Evolutionary conservation across 768 basidiomycete genomes (phyloP).

Genomic region (Xanthoconium stramineum): DNA sequence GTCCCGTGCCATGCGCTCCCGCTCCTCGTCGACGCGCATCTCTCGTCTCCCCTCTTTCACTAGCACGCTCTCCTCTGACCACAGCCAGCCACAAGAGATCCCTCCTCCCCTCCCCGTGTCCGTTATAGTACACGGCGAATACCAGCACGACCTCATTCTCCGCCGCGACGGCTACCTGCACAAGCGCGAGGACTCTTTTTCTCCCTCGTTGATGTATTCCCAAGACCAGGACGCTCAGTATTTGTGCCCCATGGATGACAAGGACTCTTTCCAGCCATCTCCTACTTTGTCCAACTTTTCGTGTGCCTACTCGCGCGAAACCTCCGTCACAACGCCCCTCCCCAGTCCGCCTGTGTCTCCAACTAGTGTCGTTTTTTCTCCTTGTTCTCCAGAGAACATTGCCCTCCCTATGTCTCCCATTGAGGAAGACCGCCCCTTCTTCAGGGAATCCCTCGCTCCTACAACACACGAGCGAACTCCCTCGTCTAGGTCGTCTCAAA

Average conservation of each 20-base stretch:
- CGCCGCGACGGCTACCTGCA: conserved; percentile 13
- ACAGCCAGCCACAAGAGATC: conserved; percentile 27
- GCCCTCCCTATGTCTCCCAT: conserved; percentile 26
- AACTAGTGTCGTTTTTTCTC: conserved; percentile 13
- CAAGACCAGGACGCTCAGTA: conserved; percentile 20
- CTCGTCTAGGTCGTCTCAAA: conserved; percentile 9
- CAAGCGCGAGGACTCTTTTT: conserved; percentile 15
- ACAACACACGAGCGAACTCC: background rate
- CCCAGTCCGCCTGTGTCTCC: conserved; percentile 25
- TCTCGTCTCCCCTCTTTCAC: conserved; percentile 34
- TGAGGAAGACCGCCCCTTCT: conserved; percentile 7
- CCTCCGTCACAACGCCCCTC: conserved; percentile 21
- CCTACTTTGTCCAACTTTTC: conserved; percentile 30
- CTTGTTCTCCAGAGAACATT: conserved; percentile 24
- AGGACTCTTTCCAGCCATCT: conserved; percentile 26
- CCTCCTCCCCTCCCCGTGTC: conserved; percentile 28
- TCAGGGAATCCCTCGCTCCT: background rate
- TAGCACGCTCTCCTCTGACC: conserved; percentile 32
- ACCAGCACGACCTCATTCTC: conserved; percentile 25
- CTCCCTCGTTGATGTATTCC: background rate
- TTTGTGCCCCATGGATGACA: conserved; percentile 19
- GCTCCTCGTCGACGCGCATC: conserved; percentile 29
- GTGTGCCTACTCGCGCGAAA: conserved; percentile 25
- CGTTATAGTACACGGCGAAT: conserved; percentile 29
- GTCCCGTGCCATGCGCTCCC: conserved; percentile 27